Base-by-base conservation (phyloP, 1,139 yeast species). In the Geotrichum australiense region DNA sequence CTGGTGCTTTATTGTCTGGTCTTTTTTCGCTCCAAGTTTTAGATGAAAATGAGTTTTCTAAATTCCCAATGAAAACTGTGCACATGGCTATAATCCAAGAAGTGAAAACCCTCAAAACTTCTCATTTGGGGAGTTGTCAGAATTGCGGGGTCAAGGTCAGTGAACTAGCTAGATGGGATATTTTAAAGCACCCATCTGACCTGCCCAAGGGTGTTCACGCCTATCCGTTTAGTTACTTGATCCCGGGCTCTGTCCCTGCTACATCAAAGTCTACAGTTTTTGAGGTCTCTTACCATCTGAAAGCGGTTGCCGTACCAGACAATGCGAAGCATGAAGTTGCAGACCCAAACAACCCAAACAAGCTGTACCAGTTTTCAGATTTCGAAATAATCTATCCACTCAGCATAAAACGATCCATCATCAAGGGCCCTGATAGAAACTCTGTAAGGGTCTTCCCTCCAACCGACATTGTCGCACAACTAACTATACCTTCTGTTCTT, bases 381-480 rank as follows among this genome's bases (percentile, higher is more conserved):
- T 33, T 29, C 32, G 37, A 18, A 8, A 21, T 23, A 25, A 32
- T 5, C 28, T 26, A 26, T 47, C 94, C 96, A 0, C 62, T 91
- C n/a, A 73, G 78, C 51, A 70, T 91, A 3, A 71, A 83, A 31
- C 70, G 98, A 48, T 83, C 94, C 51, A 75, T 89, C 22, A 61
- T 85, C 32, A 70, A 87, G 31, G 93, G 93, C 7, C 84, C 86
- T 2, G 96, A 89, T 58, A 72, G 87, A 51, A 86, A 84, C 57
- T 85, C 95, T 0, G 65, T 86, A 31, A 71, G 99, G 47, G 86
- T 93, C 1, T 91, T 91, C 61, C 98, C 98, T 1, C 97, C 99
- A 3, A 91, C 97, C 0, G 85, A 82, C 38, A 80, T 91, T 29
- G 80, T 85, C 2, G 94, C 96, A 3, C 76, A 81, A 30, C 89